Conservation (phyloP, 176 grass and related monocot genomes). For the Carex parvula region DNA sequence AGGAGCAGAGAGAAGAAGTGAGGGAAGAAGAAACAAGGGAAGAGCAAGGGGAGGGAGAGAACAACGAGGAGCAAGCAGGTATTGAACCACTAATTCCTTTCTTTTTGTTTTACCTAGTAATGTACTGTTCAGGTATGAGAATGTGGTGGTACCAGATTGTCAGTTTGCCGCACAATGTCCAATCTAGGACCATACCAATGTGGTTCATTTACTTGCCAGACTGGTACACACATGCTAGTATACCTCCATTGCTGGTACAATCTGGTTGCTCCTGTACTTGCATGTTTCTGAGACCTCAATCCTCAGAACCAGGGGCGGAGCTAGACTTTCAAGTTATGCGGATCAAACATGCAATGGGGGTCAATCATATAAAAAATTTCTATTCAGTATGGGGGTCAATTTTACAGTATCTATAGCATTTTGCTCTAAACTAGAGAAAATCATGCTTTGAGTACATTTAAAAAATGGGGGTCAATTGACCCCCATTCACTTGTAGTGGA, state of each 20-base stretch:
- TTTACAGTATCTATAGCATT: too few relatives aligned
- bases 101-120: neutral
- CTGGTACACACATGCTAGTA: neutral
- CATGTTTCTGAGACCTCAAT: neutral
- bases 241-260: neutral
- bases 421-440: too few relatives aligned
- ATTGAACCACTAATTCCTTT: neutral
- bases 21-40: constrained; percentile 28
- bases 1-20: constrained; percentile 36
- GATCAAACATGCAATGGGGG: too few relatives aligned
- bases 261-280: neutral
- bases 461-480: too few relatives aligned
- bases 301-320: neutral
- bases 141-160: neutral
- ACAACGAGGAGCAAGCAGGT: constrained; percentile 22
- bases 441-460: too few relatives aligned
- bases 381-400: too few relatives aligned
- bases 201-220: neutral
- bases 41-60: constrained; percentile 31
- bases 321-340: too few relatives aligned
- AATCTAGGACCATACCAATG: neutral
- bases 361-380: too few relatives aligned
- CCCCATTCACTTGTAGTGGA: too few relatives aligned
- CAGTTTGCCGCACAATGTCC: neutral
- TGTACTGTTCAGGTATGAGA: neutral